A percentile compares a stretch with the other conserved stretches of the same genome.
phyloP scores from a whole-genome alignment of 176 grass and related monocot genomes.

The Zoysia japonica region DNA sequence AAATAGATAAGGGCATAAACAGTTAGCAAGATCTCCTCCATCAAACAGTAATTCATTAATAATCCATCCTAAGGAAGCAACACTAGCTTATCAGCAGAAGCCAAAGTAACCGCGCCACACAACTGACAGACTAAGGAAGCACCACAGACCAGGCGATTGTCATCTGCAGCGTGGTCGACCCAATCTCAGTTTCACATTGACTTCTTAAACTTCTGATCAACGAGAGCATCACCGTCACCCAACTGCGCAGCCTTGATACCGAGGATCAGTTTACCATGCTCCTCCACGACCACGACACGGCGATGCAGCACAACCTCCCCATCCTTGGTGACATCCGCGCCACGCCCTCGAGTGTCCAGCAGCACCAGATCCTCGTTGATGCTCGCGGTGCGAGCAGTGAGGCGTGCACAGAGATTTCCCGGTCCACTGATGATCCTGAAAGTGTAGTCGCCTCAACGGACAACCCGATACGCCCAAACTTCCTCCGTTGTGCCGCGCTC shows the following conservation, averaged over 20 bases:
- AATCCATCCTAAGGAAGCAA: too few relatives aligned
- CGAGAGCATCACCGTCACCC: neutral
- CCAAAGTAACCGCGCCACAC: too few relatives aligned
- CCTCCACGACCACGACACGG: neutral
- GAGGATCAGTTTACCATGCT: neutral
- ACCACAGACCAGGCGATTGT: neutral
- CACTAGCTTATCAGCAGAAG: too few relatives aligned
- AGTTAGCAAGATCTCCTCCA: too few relatives aligned
- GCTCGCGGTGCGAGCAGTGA: neutral
- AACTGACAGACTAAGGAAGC: neutral
- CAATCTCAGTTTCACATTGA: neutral
- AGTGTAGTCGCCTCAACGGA: too few relatives aligned
- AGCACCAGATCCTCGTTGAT: constrained; percentile 18
- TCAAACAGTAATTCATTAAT: too few relatives aligned
- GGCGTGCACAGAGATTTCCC: too few relatives aligned
- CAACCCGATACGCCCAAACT: too few relatives aligned
- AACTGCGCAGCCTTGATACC: neutral
- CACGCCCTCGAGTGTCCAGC: neutral
- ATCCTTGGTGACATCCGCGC: neutral
- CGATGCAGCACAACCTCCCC: neutral
- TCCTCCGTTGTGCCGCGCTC: too few relatives aligned
- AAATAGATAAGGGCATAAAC: too few relatives aligned
- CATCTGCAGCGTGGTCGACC: neutral
- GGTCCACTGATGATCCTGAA: too few relatives aligned
- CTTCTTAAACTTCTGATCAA: neutral